These are phyloP conservation scores for Nothophytophthora sp. DNA, from an alignment of 352 stramenopile genomes.

Conservation along the genomic window DNA sequence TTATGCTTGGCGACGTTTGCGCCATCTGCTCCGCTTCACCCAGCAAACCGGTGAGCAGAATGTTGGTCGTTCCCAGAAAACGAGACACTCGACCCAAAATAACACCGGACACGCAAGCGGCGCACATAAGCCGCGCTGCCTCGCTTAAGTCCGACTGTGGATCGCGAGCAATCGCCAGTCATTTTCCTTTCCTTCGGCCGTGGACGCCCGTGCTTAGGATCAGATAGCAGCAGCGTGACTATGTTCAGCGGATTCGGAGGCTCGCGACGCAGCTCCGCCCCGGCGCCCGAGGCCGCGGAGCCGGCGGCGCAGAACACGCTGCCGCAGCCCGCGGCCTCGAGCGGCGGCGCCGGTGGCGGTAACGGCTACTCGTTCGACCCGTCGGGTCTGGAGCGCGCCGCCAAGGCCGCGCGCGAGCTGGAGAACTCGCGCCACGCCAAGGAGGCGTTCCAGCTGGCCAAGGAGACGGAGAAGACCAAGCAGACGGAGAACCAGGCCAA, in stretches of 20 bases:
- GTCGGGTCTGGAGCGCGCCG: constrained; percentile 95
- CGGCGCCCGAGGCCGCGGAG: constrained; percentile 24
- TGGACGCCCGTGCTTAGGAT: constrained; percentile 12
- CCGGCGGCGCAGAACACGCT: constrained; percentile 33
- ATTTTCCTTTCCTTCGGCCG: constrained; percentile 14
- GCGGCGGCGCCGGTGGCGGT: constrained; percentile 12
- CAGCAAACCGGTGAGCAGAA: too few relatives aligned
- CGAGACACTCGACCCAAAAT: too few relatives aligned
- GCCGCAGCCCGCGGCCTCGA: constrained; percentile 31
- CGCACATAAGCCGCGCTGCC: too few relatives aligned
- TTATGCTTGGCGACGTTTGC: constrained; percentile 19
- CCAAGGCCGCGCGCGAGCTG: constrained; percentile 97
- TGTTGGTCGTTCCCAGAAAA: too few relatives aligned
- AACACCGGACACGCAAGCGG: too few relatives aligned
- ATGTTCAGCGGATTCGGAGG: constrained; percentile 76
- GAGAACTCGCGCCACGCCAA: constrained; percentile 94
- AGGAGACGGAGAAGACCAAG: constrained; percentile 96
- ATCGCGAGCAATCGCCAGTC: background rate
- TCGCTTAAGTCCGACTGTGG: too few relatives aligned
- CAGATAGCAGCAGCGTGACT: constrained; percentile 1
- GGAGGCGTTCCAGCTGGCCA: constrained; percentile 95
- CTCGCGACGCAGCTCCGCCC: constrained; percentile 30
- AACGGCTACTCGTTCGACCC: constrained; percentile 94
- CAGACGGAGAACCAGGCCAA: constrained; percentile 93
- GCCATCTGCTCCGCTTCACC: constrained; percentile 28